phyloP scores from a whole-genome alignment of 352 stramenopile species.

The Globisporangium viniferum region DNA sequence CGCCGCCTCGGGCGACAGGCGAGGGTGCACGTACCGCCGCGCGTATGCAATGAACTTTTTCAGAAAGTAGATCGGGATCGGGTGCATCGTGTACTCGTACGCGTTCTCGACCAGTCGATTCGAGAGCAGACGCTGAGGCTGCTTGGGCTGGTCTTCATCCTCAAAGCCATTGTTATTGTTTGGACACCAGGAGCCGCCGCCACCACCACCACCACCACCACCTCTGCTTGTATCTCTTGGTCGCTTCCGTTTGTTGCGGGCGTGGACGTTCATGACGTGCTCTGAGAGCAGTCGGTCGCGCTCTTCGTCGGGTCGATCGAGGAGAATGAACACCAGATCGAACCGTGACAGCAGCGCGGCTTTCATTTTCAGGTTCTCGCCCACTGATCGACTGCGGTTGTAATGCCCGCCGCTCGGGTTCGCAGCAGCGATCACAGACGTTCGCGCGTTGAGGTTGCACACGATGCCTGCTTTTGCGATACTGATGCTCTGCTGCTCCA shows the following conservation, averaged over 20 bases:
- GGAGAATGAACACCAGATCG: constrained; percentile 96
- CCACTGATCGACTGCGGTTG: constrained; percentile 92
- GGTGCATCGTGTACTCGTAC: constrained; percentile 36
- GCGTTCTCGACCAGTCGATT: constrained; percentile 53
- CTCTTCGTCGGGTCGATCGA: constrained; percentile 92
- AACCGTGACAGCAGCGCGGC: constrained; percentile 95
- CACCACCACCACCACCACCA: not conserved
- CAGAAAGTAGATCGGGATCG: constrained; percentile 82
- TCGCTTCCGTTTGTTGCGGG: constrained; percentile 34
- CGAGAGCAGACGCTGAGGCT: constrained; percentile 31
- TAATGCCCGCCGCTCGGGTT: constrained; percentile 98
- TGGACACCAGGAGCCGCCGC: constrained; percentile 21
- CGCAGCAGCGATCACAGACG: constrained; percentile 94
- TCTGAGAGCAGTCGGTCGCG: constrained; percentile 92
- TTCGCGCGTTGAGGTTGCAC: constrained; percentile 92
- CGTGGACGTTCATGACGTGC: constrained; percentile 94
- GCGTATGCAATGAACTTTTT: constrained; percentile 98
- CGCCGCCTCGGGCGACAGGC: constrained; percentile 55
- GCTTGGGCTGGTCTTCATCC: constrained; percentile 13
- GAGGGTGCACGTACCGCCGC: constrained; percentile 92
- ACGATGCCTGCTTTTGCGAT: constrained; percentile 91
- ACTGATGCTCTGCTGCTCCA: constrained; percentile 99
- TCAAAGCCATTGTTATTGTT: constrained; percentile 13
- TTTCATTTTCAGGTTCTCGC: constrained; percentile 97
- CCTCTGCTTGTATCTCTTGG: constrained; percentile 14